Base-by-base conservation (phyloP, 805 yeast species). In the Groenewaldozyma salmanticensis region DNA sequence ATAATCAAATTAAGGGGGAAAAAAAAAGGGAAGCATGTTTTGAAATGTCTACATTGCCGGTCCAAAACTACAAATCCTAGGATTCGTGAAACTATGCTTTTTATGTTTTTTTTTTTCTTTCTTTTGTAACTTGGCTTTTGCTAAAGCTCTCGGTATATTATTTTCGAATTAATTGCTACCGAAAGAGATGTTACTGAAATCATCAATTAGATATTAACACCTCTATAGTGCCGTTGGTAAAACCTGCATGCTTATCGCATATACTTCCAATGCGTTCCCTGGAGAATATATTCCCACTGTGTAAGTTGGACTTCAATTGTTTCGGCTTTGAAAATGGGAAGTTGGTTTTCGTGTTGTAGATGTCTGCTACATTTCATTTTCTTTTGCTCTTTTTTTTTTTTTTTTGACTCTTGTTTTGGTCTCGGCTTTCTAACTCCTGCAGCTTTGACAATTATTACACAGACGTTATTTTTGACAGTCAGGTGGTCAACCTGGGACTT, bases 221-320 rank as follows among this genome's bases (percentile, higher is more conserved):
- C n/a, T n/a, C n/a, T n/a, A n/a, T 21, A 67, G 80, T 63, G 95
- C 95, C 42, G 96, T 87, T 35, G 96, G 96, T 64, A 87, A 86
- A 59, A 87, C 95, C 2, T 86, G 94, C 57, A 68, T 86, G 43
- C 72, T 87, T 47, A 86, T 87, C 48, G 78, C 90, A 19, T 87
- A 87, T 64, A 87, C 95, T 21, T 84, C 95, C 40, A 87, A 86
- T 59, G 83, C 94, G 24, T 87, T 87, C 61, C 95, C 95, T 4
- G 84, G 82, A 52, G 96, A 87, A 55, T 87, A 87, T 60, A 81
- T 87, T 44, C 96, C 96, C 38, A 87, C 96, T 0, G 95, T 87
- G 57, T 57, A 48, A 47, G 60, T 54, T 33, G 15, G n/a, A 18
- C 6, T 20, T 11, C 9, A 9, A 13, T 9, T 27, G 13, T 9